Evolutionary conservation across 495 filamentous ascomycete species (phyloP).

Genomic region (Penicillium paradoxum): DNA sequence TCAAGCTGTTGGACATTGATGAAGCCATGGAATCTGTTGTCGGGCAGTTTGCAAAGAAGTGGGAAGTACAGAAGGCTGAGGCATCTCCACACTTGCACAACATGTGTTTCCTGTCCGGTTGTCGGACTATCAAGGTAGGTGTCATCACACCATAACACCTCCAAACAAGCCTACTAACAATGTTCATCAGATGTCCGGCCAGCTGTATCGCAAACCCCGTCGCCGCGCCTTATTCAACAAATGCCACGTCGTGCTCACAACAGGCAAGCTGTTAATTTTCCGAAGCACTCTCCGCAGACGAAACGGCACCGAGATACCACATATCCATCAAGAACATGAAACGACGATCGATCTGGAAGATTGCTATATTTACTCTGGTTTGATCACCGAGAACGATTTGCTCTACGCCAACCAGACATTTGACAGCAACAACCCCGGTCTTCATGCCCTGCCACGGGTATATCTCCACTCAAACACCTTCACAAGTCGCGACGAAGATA

Average conservation of each 20-base stretch:
- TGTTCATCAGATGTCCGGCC: conserved; percentile 51
- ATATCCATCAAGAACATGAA: conserved; percentile 61
- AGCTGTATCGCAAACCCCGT: conserved; percentile 63
- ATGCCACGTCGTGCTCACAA: conserved; percentile 58
- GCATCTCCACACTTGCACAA: conserved; percentile 65
- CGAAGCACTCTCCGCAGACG: conserved; percentile 52
- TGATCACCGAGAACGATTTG: conserved; percentile 62
- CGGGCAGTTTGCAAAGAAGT: conserved; percentile 66
- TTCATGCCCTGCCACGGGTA: conserved; percentile 58
- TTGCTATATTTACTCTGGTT: conserved; percentile 69
- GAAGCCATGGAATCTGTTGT: conserved; percentile 65
- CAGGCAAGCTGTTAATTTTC: conserved; percentile 62
- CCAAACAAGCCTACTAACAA: neutral
- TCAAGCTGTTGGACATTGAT: conserved; percentile 61
- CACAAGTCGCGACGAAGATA: conserved; percentile 66
- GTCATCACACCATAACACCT: neutral
- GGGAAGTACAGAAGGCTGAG: conserved; percentile 64
- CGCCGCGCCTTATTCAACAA: conserved; percentile 59
- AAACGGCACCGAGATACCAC: conserved; percentile 53
- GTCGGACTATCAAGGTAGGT: conserved; percentile 57
- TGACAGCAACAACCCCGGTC: conserved; percentile 61
- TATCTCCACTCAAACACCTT: conserved; percentile 59
- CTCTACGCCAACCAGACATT: conserved; percentile 67
- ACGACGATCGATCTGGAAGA: conserved; percentile 56
- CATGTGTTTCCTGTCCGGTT: conserved; percentile 61